Evolutionary conservation across 2,329 filamentous ascomycete genomes (phyloP).

Genomic region (Pseudocercospora cruenta): DNA sequence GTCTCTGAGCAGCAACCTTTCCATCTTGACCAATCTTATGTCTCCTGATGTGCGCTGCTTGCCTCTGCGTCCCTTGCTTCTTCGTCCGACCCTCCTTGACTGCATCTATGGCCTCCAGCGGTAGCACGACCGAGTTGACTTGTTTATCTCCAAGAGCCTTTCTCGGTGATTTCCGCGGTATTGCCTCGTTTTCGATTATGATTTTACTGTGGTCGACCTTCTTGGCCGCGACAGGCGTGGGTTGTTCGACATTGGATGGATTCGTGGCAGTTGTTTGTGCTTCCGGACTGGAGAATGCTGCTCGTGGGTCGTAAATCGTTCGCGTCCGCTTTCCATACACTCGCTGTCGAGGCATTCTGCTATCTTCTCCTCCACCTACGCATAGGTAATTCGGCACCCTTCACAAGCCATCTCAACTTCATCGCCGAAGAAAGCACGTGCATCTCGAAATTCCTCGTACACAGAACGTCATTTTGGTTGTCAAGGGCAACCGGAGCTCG

Average conservation of each 20-base stretch:
- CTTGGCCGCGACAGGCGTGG: slow-evolving; percentile 7
- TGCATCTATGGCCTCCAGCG: slow-evolving; percentile 12
- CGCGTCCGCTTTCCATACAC: slow-evolving; percentile 44
- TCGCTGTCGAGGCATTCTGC: slow-evolving; percentile 1
- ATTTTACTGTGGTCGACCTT: slow-evolving; percentile 1
- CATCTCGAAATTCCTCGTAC: not conserved
- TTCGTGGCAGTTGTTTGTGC: slow-evolving; percentile 8
- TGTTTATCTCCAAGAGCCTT: slow-evolving; percentile 30
- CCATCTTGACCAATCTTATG: slow-evolving; percentile 13
- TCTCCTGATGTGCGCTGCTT: not conserved
- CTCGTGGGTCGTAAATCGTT: slow-evolving; percentile 31
- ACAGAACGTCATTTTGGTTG: slow-evolving; percentile 4
- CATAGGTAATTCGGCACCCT: not conserved
- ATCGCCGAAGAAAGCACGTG: not conserved
- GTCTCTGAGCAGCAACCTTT: slow-evolving; percentile 11
- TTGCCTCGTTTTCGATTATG: not conserved
- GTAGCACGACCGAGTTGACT: slow-evolving; percentile 28
- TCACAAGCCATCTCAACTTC: not conserved
- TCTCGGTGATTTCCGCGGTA: slow-evolving; percentile 15
- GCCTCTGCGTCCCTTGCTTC: slow-evolving; percentile 12
- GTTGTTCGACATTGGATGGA: slow-evolving; percentile 10
- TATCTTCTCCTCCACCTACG: not conserved
- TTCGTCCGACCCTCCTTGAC: slow-evolving; percentile 8
- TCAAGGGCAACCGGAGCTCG: not conserved
- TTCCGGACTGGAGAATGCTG: slow-evolving; percentile 33